Conservation (phyloP, 2,329 filamentous ascomycete species). For the Annulohypoxylon truncatum region DNA sequence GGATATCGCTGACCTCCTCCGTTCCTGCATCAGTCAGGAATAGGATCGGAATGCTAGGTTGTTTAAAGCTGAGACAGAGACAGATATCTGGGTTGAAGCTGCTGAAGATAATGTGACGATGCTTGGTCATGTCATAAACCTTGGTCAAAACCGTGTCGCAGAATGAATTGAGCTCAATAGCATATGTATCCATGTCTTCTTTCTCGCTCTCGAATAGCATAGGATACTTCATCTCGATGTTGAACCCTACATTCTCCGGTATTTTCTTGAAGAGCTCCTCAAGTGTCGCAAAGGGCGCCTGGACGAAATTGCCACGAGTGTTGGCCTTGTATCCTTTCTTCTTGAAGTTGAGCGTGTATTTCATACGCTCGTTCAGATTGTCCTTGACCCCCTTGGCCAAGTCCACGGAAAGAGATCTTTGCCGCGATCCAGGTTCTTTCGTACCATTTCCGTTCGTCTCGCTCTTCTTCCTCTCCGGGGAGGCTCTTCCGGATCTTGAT, state of each 20-base stretch:
- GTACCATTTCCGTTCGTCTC: conserved; percentile 48
- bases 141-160: conserved; percentile 91
- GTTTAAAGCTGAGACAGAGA: conserved; percentile 93
- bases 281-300: conserved; percentile 93
- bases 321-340: conserved; percentile 96
- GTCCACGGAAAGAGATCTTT: conserved; percentile 68
- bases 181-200: conserved; percentile 96
- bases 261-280: conserved; percentile 92
- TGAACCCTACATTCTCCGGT: conserved; percentile 88
- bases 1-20: conserved; percentile 84
- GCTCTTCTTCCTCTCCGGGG: conserved; percentile 43
- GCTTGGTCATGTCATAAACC: conserved; percentile 85
- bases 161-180: conserved; percentile 95
- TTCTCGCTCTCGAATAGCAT: conserved; percentile 97
- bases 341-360: conserved; percentile 96
- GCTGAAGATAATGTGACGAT: conserved; percentile 95
- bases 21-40: conserved; percentile 93
- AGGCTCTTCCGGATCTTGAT: conserved; percentile 52
- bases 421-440: conserved; percentile 51
- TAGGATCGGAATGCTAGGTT: conserved; percentile 93
- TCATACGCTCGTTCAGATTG: conserved; percentile 83
- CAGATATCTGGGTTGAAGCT: conserved; percentile 98
- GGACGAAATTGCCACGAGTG: conserved; percentile 91
- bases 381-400: conserved; percentile 57
- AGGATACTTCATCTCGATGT: conserved; percentile 99